A percentile compares a stretch with the other conserved stretches of the same genome.
phyloP scores from a whole-genome alignment of 495 filamentous ascomycete genomes.

The Coniosporium apollinis region DNA sequence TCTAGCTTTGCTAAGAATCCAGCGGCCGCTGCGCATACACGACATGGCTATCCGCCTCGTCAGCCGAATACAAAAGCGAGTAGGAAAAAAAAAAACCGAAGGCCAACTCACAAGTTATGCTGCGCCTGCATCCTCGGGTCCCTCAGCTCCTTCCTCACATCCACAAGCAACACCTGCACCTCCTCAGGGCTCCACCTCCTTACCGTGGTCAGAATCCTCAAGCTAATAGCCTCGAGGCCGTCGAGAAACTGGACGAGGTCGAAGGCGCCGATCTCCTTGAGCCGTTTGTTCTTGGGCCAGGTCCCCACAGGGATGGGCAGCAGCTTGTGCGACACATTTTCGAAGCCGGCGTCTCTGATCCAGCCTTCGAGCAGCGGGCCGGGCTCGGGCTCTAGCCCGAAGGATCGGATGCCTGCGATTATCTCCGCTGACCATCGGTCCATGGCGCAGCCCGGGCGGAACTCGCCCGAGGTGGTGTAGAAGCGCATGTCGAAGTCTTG shows the following conservation, averaged over 20 bases:
- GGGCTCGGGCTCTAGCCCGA: constrained; percentile 8
- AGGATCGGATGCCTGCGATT: constrained; percentile 3
- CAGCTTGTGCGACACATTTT: constrained; percentile 10
- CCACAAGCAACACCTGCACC: constrained; percentile 7
- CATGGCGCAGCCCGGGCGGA: constrained; percentile 1
- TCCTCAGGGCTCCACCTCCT: constrained; percentile 7
- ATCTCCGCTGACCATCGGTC: constrained; percentile 8
- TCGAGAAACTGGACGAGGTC: constrained; percentile 6
- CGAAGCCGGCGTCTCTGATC: constrained; percentile 14
- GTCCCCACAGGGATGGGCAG: constrained; percentile 15
- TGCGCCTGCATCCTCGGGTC: constrained; percentile 5
- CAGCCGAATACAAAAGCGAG: too few species aligned
- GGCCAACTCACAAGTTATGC: too few species aligned
- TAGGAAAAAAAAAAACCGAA: too few species aligned
- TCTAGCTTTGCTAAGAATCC: too few species aligned
- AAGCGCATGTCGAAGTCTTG: constrained; percentile 14
- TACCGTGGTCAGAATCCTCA: constrained; percentile 5
- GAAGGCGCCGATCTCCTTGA: constrained; percentile 14
- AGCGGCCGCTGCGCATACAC: too few species aligned
- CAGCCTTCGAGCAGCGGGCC: constrained; percentile 5
- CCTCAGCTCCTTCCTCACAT: constrained; percentile 4
- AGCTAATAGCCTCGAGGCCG: constrained; percentile 7
- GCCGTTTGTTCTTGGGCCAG: constrained; percentile 15
- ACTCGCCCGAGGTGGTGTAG: constrained; percentile 13
- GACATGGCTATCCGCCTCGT: too few species aligned